Evolutionary conservation across 306 rosid genomes (phyloP).

Genomic region (Quercus gilva): DNA sequence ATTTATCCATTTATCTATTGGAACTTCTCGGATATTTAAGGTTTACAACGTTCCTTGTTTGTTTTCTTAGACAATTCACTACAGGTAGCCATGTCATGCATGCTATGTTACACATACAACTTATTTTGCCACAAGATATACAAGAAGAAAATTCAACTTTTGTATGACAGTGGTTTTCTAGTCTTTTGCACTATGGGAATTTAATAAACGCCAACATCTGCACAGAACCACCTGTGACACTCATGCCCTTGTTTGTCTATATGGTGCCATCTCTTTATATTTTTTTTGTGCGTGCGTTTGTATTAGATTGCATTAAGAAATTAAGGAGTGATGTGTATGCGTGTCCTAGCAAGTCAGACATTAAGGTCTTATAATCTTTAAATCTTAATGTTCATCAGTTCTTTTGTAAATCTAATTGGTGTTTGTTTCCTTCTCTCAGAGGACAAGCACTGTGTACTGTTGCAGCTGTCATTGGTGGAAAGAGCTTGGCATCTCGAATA

Average conservation of each 20-base stretch:
- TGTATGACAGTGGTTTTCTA: background rate
- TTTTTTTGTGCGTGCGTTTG: no score
- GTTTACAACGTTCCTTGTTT: background rate
- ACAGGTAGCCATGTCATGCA: background rate
- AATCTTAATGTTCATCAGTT: background rate
- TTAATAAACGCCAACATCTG: no score
- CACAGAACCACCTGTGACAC: no score
- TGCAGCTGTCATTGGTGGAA: constrained; percentile 91
- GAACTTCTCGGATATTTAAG: constrained; percentile 1
- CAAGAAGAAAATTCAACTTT: background rate
- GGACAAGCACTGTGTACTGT: constrained; percentile 88
- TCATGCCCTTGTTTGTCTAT: no score
- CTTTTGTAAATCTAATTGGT: constrained; percentile 5
- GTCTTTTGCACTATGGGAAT: background rate
- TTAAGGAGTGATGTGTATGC: background rate
- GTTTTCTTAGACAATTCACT: background rate
- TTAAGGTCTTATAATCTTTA: no score
- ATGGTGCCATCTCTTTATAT: no score
- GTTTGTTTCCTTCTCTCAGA: constrained; percentile 34
- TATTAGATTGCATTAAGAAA: background rate
- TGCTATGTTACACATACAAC: background rate
- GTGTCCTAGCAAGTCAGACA: background rate
- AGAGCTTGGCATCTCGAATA: constrained; percentile 92
- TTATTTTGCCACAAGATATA: background rate
- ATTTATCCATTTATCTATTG: constrained; percentile 7